These are phyloP conservation scores for Moniliella sp. DNA, from an alignment of 1,284 basidiomycete species.

Conservation along the genomic window DNA sequence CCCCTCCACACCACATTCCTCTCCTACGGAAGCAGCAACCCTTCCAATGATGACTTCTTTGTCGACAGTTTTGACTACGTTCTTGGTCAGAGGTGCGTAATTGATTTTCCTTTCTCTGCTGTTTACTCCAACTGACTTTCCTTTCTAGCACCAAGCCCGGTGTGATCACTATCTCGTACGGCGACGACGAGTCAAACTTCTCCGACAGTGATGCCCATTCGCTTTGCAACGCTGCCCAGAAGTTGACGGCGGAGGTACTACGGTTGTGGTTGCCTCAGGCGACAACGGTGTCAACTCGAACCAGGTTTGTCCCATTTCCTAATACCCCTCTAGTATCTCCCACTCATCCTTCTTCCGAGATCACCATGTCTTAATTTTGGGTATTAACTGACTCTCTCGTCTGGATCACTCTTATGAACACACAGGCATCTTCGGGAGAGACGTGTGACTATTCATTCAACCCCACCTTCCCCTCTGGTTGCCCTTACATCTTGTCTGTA, in stretches of 20 bases:
- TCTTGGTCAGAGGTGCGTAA: background rate
- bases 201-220: background rate
- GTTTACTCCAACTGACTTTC: slow-evolving; percentile 1
- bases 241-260: slow-evolving; percentile 2
- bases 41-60: slow-evolving; percentile 4
- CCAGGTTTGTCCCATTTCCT: slow-evolving; percentile 1
- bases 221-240: background rate
- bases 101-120: slow-evolving; percentile 1
- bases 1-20: slow-evolving; percentile 4
- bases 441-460: slow-evolving; percentile 1
- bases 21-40: slow-evolving; percentile 2
- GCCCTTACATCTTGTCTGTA: slow-evolving; percentile 5
- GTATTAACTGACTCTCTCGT: slow-evolving; percentile 35
- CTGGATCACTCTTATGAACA: slow-evolving; percentile 1
- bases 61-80: slow-evolving; percentile 3
- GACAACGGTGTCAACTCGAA: slow-evolving; percentile 2
- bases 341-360: slow-evolving; percentile 2
- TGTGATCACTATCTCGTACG: slow-evolving; percentile 4
- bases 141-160: slow-evolving; percentile 2
- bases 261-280: slow-evolving; percentile 34
- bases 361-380: slow-evolving; percentile 1
- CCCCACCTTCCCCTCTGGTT: slow-evolving; percentile 4
- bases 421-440: background rate
- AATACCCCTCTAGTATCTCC: slow-evolving; percentile 2
- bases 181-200: background rate